Percentiles rank a stretch among this genome's conserved stretches.
These are phyloP conservation scores for Colletotrichum lentis DNA, from an alignment of 2,329 filamentous ascomycete genomes.

Conservation along the genomic window DNA sequence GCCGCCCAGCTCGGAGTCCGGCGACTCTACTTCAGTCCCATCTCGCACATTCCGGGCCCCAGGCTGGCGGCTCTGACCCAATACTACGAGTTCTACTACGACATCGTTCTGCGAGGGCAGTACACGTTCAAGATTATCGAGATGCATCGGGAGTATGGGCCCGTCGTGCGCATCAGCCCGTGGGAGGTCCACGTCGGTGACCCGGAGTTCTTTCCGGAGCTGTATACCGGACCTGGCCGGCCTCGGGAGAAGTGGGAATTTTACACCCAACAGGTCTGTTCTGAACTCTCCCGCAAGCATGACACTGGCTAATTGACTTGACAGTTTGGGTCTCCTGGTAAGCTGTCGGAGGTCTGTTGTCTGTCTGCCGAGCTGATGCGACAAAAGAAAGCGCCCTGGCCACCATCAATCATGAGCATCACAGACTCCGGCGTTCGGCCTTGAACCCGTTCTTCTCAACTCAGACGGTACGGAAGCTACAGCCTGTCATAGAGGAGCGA, in stretches of 20 bases:
- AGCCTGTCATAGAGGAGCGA: constrained; percentile 50
- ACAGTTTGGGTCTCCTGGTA: constrained; percentile 49
- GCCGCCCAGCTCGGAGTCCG: constrained; percentile 43
- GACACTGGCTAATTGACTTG: constrained; percentile 32
- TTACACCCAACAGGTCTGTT: constrained; percentile 48
- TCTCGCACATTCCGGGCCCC: constrained; percentile 51
- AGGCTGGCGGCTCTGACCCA: constrained; percentile 51
- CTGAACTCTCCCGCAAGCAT: constrained; percentile 9
- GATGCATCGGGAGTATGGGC: constrained; percentile 43
- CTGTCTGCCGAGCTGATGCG: constrained; percentile 31
- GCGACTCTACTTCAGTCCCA: constrained; percentile 50
- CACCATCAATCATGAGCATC: constrained; percentile 34
- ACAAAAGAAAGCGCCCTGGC: constrained; percentile 2
- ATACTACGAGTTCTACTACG: constrained; percentile 55
- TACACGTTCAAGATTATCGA: constrained; percentile 54
- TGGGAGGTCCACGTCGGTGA: constrained; percentile 50
- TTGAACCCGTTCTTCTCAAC: constrained; percentile 48
- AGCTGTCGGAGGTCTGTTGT: constrained; percentile 30
- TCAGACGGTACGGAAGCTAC: constrained; percentile 49
- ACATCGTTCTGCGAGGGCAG: constrained; percentile 52
- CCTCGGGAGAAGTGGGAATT: constrained; percentile 49
- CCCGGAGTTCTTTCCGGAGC: constrained; percentile 47
- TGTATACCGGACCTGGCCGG: constrained; percentile 46
- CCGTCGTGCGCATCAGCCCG: constrained; percentile 50
- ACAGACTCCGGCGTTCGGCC: constrained; percentile 44